Evolutionary conservation across 805 yeast species (phyloP), one percentile per base, ranked within the genome.

Genomic region (Yueomyces sp.): DNA sequence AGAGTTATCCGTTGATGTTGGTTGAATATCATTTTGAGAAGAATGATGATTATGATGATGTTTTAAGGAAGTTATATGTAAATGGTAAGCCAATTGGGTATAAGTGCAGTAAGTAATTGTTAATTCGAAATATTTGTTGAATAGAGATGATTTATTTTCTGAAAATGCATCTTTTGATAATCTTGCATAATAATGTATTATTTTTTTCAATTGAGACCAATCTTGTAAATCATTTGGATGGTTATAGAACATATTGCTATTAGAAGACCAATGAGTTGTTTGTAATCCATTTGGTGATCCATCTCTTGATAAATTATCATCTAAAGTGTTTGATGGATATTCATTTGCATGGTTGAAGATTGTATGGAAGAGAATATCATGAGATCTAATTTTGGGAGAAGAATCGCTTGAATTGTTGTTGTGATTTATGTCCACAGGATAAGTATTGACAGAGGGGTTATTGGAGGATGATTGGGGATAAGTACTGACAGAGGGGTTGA

Each of bases 221-320:
- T 68, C 66, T 26, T 68, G 63, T 28, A 80, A 63, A 55, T 83
- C 90, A 9, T 72, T 60, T 12, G 77, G 72, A 45, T 77, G 79
- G 44, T 68, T 68, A 55, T 79, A 79, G 54, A 81, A 81, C 7
- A 74, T 47, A 8, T 62, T 68, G 4, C 68, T 67, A 40, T 52
- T 50, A 3, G 62, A 43, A 33, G 53, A 51, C 8, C 36, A 33
- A 32, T 39, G 44, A 37, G 28, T 40, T 38, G 28, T 28, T 9
- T 41, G 37, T 12, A 28, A 19, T 5, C 26, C 27, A 3, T 38
- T 26, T 6, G 33, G 19, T 26, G 36, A 27, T 29, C 26, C 26
- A 12, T 29, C 36, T 38, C 38, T 41, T 30, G 43, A 32, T 8
- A 34, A 19, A 12, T 42, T 37, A 19, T 36, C 31, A 34, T 34